Conservation (phyloP, 208 protist species). For the Ichthyophonus hoferi region DNA sequence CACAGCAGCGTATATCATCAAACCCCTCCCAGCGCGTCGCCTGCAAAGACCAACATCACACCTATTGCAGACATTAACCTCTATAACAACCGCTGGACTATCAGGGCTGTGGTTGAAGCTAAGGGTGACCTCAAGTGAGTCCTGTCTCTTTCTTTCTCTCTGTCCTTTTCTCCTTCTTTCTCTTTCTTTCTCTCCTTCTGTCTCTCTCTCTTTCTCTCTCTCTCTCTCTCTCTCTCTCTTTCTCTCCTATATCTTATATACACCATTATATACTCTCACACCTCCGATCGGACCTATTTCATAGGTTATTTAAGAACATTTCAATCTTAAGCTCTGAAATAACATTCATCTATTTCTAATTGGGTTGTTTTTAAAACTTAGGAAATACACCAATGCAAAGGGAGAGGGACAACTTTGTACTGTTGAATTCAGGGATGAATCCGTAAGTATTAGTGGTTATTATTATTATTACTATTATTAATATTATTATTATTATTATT, state of each 20-base stretch:
- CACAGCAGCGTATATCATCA: too few relatives aligned
- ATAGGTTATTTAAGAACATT: too few relatives aligned
- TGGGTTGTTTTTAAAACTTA: not conserved
- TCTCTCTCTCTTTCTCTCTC: not conserved
- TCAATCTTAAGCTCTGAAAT: too few relatives aligned
- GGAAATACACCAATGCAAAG: slow-evolving; percentile 1
- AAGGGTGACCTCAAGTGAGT: not conserved
- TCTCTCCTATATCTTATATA: not conserved
- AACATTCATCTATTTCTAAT: too few relatives aligned
- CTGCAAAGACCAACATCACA: not conserved
- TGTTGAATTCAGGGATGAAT: slow-evolving; percentile 1
- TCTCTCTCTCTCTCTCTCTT: not conserved
- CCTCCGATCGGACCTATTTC: too few relatives aligned
- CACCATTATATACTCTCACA: too few relatives aligned
- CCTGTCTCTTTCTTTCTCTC: not conserved
- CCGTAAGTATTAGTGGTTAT: not conserved
- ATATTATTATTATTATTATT: too few relatives aligned
- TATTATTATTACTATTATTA: too few relatives aligned
- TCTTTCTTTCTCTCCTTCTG: not conserved
- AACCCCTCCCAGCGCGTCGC: not conserved
- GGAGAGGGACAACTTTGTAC: not conserved
- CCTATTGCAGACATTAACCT: not conserved
- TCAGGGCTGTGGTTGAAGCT: not conserved
- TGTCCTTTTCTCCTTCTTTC: not conserved
- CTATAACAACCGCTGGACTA: not conserved